Conservation (phyloP, 2,329 filamentous ascomycete genomes). For the Ascochyta fabae region DNA sequence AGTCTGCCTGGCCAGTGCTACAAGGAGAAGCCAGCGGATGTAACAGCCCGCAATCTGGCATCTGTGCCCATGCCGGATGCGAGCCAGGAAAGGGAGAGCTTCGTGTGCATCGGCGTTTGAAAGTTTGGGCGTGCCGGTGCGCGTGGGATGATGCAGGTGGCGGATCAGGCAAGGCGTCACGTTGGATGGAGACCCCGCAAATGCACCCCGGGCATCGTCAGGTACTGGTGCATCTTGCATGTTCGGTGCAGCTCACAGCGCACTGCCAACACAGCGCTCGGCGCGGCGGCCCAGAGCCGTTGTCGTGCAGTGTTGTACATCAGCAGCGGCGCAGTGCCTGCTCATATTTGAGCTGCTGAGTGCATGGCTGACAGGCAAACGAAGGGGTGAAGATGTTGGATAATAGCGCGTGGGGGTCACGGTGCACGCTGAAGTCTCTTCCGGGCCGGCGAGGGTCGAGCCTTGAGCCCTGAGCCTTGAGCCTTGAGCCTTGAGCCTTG, state of each 20-base stretch:
- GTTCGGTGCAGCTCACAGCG: slow-evolving; percentile 7
- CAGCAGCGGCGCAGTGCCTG: slow-evolving; percentile 7
- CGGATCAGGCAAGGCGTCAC: slow-evolving; percentile 26
- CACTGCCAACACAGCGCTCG: slow-evolving; percentile 13
- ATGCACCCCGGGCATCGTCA: slow-evolving; percentile 37
- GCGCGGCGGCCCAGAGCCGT: slow-evolving; percentile 25
- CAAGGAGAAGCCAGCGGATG: slow-evolving; percentile 24
- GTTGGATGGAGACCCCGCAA: slow-evolving; percentile 37
- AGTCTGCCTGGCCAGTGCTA: slow-evolving; percentile 22
- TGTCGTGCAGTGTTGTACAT: slow-evolving; percentile 1
- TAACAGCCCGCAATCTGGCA: slow-evolving; percentile 8
- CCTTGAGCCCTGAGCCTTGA: slow-evolving; percentile 15
- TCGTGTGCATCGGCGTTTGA: slow-evolving; percentile 43
- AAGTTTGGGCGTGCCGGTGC: slow-evolving; percentile 30
- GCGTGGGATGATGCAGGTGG: slow-evolving; percentile 44
- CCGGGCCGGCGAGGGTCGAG: slow-evolving; percentile 18
- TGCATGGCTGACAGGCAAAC: slow-evolving; percentile 4
- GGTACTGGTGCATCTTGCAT: slow-evolving; percentile 36
- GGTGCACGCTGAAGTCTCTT: slow-evolving; percentile 19
- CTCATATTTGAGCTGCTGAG: neutral
- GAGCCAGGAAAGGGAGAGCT: slow-evolving; percentile 11
- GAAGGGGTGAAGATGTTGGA: slow-evolving; percentile 28
- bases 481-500: slow-evolving; percentile 13
- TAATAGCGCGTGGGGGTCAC: slow-evolving; percentile 49
- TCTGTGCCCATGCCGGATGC: slow-evolving; percentile 10